Conservation (phyloP, 345 rosid genomes). For the Dipteronia sinensis region DNA sequence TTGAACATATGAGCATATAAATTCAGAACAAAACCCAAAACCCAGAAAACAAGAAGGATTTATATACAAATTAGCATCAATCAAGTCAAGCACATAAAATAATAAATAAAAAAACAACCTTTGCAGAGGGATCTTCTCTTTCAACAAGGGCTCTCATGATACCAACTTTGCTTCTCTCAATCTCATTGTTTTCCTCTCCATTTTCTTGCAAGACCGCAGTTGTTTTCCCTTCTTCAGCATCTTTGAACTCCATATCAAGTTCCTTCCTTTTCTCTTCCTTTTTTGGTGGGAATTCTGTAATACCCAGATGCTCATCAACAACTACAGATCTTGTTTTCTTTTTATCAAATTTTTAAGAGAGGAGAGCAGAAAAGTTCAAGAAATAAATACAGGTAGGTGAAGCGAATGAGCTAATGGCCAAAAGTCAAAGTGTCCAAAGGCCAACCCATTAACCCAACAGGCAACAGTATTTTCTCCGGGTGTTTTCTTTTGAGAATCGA, state of each 20-base stretch:
- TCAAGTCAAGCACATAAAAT: no score
- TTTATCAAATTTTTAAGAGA: neutral
- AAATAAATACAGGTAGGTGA: slow-evolving; percentile 6
- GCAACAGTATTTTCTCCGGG: no score
- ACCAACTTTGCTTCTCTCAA: slow-evolving; percentile 71
- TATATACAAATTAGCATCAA: neutral
- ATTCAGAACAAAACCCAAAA: neutral
- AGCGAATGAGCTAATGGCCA: neutral
- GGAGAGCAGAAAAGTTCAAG: neutral
- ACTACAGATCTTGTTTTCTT: neutral
- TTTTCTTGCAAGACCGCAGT: slow-evolving; percentile 16
- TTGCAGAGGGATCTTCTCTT: slow-evolving; percentile 73
- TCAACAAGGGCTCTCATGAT: slow-evolving; percentile 79
- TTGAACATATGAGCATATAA: neutral
- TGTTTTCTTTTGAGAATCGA: neutral
- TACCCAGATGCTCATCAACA: neutral
- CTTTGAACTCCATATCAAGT: slow-evolving; percentile 25
- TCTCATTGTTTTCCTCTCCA: slow-evolving; percentile 42
- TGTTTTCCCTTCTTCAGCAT: slow-evolving; percentile 20
- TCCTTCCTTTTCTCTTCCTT: neutral
- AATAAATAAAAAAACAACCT: slow-evolving; percentile 38
- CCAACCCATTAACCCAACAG: no score
- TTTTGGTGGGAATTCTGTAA: neutral
- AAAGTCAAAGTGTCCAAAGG: no score
- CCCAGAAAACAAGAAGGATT: neutral